Percentiles rank a stretch among this genome's conserved stretches.
Evolutionary conservation across 2,329 filamentous ascomycete species (phyloP).

Genomic region (Phialophora expanda): DNA sequence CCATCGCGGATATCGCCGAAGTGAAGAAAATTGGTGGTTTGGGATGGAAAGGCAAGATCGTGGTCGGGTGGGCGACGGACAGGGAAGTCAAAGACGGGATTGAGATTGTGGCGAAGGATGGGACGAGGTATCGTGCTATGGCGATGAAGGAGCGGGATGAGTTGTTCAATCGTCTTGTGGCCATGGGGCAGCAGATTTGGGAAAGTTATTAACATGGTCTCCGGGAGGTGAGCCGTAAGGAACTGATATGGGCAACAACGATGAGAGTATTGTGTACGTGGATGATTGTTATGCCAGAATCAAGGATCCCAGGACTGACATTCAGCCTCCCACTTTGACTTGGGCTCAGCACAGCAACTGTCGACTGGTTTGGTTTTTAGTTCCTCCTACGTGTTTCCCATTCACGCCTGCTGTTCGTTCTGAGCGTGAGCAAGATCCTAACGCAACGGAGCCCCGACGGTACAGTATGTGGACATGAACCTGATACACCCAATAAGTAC

Average conservation of each 20-base stretch:
- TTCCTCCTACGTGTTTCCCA: no score
- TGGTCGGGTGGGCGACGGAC: conserved; percentile 78
- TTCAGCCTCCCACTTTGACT: no score
- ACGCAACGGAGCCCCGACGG: no score
- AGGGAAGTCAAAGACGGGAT: conserved; percentile 77
- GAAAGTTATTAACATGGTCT: conserved; percentile 65
- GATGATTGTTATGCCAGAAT: no score
- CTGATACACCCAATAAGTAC: no score
- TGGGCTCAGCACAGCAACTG: no score
- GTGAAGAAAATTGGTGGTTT: conserved; percentile 80
- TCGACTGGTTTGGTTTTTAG: no score
- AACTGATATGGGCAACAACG: neutral
- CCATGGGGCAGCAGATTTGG: conserved; percentile 83
- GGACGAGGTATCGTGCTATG: conserved; percentile 66
- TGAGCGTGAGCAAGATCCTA: no score
- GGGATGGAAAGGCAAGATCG: conserved; percentile 82
- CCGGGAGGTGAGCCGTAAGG: neutral
- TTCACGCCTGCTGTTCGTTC: no score
- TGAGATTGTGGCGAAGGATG: conserved; percentile 64
- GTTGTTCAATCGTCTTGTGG: conserved; percentile 77
- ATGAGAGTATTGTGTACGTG: no score
- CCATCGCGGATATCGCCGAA: conserved; percentile 72
- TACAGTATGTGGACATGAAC: no score
- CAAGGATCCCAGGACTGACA: no score
- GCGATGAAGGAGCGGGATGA: conserved; percentile 75